Evolutionary conservation across 1,284 basidiomycete species (phyloP).

Genomic region (Tilletiopsis washingtonensis): DNA sequence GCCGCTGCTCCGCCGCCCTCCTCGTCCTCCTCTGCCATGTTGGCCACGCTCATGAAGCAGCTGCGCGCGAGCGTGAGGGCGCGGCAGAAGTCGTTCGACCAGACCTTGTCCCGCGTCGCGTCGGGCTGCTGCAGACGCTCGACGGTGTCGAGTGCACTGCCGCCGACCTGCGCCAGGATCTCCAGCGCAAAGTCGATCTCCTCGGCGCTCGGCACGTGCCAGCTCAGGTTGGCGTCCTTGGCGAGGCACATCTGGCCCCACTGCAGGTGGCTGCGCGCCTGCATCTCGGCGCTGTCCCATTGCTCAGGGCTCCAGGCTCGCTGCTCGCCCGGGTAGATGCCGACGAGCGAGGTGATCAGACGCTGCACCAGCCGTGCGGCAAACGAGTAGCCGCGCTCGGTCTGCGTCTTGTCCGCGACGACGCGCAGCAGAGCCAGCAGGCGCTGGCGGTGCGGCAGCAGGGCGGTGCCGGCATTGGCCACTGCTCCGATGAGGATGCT

Average conservation of each 20-base stretch:
- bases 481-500: slow-evolving; percentile 41
- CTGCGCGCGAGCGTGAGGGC: slow-evolving; percentile 56
- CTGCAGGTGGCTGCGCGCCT: slow-evolving; percentile 62
- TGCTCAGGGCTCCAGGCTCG: slow-evolving; percentile 76
- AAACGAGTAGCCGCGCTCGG: slow-evolving; percentile 80
- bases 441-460: slow-evolving; percentile 63
- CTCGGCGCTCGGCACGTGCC: slow-evolving; percentile 70
- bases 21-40: slow-evolving; percentile 54
- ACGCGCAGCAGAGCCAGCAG: slow-evolving; percentile 63
- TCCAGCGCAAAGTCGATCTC: slow-evolving; percentile 78
- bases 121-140: slow-evolving; percentile 53
- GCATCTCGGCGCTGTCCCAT: slow-evolving; percentile 72
- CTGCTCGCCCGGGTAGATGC: slow-evolving; percentile 71
- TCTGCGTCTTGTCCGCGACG: slow-evolving; percentile 71
- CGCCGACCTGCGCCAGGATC: slow-evolving; percentile 63
- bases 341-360: slow-evolving; percentile 66
- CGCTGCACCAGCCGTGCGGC: slow-evolving; percentile 72
- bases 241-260: slow-evolving; percentile 80
- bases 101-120: slow-evolving; percentile 47
- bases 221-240: slow-evolving; percentile 72
- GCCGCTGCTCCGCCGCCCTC: slow-evolving; percentile 56
- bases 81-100: slow-evolving; percentile 91
- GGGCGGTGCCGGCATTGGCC: slow-evolving; percentile 23
- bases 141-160: slow-evolving; percentile 62
- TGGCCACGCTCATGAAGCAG: slow-evolving; percentile 65